Evolutionary conservation across 2,329 filamentous ascomycete species (phyloP).

Genomic region (Pestalotiopsis sp.): DNA sequence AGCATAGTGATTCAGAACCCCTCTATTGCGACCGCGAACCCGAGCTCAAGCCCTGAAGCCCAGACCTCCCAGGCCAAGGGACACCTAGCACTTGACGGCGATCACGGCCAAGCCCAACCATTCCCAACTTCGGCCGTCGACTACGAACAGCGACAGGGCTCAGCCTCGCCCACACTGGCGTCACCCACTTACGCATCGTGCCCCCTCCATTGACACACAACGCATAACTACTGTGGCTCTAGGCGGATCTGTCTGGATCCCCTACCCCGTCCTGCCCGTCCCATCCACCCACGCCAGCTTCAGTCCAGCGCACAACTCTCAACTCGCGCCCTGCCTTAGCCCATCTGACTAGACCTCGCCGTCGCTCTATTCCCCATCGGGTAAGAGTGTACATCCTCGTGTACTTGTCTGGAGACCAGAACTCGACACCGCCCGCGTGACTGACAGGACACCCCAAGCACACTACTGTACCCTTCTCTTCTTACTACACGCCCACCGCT

Average conservation of each 20-base stretch:
- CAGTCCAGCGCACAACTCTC: background rate
- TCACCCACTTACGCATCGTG: slow-evolving; percentile 28
- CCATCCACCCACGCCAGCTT: no score
- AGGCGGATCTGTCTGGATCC: background rate
- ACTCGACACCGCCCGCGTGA: slow-evolving; percentile 30
- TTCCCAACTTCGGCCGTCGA: slow-evolving; percentile 9
- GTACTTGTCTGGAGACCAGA: slow-evolving; percentile 23
- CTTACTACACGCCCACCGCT: slow-evolving; percentile 10
- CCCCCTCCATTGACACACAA: slow-evolving; percentile 21
- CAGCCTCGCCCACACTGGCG: slow-evolving; percentile 34
- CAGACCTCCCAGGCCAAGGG: background rate
- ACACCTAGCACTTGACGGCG: slow-evolving; percentile 13
- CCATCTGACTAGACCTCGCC: background rate
- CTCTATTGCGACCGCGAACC: slow-evolving; percentile 10
- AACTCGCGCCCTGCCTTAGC: slow-evolving; percentile 8
- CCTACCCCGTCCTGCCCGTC: background rate
- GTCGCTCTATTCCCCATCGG: background rate
- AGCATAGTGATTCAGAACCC: background rate
- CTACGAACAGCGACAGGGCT: slow-evolving; percentile 19
- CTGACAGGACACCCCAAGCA: slow-evolving; percentile 5
- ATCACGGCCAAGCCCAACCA: slow-evolving; percentile 14
- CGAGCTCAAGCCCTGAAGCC: background rate
- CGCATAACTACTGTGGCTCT: slow-evolving; percentile 18
- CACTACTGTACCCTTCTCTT: slow-evolving; percentile 12
- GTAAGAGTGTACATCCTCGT: background rate